Evolutionary conservation across 2,329 filamentous ascomycete genomes (phyloP), one percentile per base, ranked within the genome.

Genomic region (Dactylella cylindrospora): DNA sequence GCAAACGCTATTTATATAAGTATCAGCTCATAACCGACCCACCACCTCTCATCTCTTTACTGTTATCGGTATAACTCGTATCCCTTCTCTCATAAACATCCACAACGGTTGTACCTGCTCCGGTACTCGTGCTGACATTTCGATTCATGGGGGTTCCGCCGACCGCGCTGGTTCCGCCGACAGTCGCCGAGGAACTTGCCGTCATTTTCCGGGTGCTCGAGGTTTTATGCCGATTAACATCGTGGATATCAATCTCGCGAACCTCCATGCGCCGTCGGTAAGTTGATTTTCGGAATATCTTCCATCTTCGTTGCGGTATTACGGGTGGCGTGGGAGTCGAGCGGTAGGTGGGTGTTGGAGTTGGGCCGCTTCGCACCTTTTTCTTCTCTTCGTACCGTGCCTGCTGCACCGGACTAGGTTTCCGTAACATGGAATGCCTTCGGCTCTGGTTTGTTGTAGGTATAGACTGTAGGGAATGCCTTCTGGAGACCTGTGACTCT

Each of bases 181-280:
- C 29, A 17, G 36, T 20, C 7, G 9, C 38, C 31, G 39, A 36
- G 26, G 38, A 35, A 20, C 55, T 61, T 20, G 47, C 41, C 12
- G 47, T 53, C 5, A n/a, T 12, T 19, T 53, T 61, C 12, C 47
- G 20, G 6, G 22, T 29, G 13, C 17, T 17, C 3, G 47, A 13
- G 1, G 54, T 35, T 25, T 61, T 52, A 22, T 61, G 47, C 2
- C 55, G 55, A 20, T 61, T 61, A 19, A 28, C 35, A 23, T 61
- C 55, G n/a, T 61, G 47, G n/a, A 61, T 61, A 44, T 61, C 55
- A 29, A 61, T 61, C 25, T 61, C 55, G 4, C 55, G 41, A 12
- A 61, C 55, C 17, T 53, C 55, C 36, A 61, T 61, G 4, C 55
- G 55, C 13, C 55, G 44, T 26, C 47, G 15, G 33, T 61, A 61